Evolutionary conservation across 2,329 filamentous ascomycete genomes (phyloP), one percentile per base, ranked within the genome.

Genomic region (Alternaria rosae): DNA sequence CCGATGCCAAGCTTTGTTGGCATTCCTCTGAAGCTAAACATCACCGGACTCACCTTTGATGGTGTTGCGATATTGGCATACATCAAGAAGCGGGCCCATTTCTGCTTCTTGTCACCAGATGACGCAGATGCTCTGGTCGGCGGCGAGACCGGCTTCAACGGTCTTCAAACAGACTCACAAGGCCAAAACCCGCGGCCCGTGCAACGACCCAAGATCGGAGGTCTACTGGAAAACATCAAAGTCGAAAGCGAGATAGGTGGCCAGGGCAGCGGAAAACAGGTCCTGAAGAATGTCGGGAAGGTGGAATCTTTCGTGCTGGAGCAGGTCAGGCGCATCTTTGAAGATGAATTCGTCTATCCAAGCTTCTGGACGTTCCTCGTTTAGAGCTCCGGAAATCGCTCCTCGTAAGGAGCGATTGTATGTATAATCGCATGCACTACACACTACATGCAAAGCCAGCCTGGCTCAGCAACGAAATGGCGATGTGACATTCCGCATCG

Each of bases 321-420:
- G 78, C 94, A 98, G 81, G 95, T 99, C 65, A 89, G 94, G 76
- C 88, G 93, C 75, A 98, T 99, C 71, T 98, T 99, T 75, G 95
- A 99, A 81, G 95, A 98, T 77, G 95, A 99, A 79, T 95, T 98
- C 82, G 94, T 98, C 65, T 98, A 97, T 82, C 95, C 95, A 45
- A 97, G 94, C 80, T 98, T 96, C 80, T 98, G 94, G 94, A 98
- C 94, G 1, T 97, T 98, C 79, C 82, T 99, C 72, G 90, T 98
- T 45, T 97, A 62, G 55, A 32, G 26, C n/a, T 28, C 25, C 20
- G 23, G 43, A 17, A 25, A 8, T 38, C 21, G 23, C 52, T n/a
- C 25, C 25, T 9, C 9, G 1, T 32, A 41, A 30, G n/a, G 38
- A 45, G 9, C 26, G 20, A 26, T 20, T 32, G 28, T 15, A 42